Evolutionary conservation across 306 rosid species (phyloP).

Genomic region (Ceratonia siliqua): DNA sequence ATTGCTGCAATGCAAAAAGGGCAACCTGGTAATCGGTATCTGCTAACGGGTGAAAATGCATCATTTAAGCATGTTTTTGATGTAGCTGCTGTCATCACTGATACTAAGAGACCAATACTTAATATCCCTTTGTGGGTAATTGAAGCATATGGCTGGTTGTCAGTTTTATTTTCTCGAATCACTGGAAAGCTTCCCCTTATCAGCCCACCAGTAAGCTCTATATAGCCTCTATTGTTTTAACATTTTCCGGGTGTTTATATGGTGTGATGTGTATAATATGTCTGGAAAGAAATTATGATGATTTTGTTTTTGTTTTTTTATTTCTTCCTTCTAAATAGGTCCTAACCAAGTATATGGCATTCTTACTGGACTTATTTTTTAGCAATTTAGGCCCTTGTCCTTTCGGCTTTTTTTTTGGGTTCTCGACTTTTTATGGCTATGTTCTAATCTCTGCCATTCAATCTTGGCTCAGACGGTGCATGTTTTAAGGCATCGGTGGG

Average conservation of each 20-base stretch:
- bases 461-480: constrained; percentile 64
- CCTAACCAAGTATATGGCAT: no score
- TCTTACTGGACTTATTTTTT: no score
- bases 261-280: background rate
- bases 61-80: constrained; percentile 78
- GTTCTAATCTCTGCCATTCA: constrained; percentile 20
- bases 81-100: constrained; percentile 65
- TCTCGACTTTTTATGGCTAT: background rate
- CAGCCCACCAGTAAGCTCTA: constrained; percentile 81
- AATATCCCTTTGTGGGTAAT: constrained; percentile 74
- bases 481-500: constrained; percentile 78
- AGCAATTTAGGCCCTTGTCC: no score
- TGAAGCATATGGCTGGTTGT: constrained; percentile 72
- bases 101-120: constrained; percentile 57
- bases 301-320: background rate
- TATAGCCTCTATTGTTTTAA: constrained; percentile 49
- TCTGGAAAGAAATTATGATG: background rate
- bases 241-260: background rate
- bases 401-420: background rate
- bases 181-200: constrained; percentile 77
- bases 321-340: no score
- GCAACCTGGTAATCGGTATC: constrained; percentile 66
- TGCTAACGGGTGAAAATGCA: constrained; percentile 86
- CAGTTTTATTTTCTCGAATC: constrained; percentile 57
- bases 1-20: constrained; percentile 74